phyloP scores from a whole-genome alignment of 257 asterid genomes.

The Solanum corneliomulleri region DNA sequence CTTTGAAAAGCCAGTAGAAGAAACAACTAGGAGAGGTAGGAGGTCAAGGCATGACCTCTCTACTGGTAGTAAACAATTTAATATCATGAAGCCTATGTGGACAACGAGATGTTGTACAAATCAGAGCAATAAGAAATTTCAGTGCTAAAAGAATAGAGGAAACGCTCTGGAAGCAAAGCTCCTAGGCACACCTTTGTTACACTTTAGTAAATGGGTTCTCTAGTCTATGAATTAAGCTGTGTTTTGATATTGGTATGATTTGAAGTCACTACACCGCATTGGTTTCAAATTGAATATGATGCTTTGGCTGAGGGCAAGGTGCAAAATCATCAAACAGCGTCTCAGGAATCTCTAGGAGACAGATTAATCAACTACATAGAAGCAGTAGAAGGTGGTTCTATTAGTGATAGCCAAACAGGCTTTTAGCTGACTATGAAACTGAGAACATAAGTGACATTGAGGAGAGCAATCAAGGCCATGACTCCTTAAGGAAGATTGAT shows the following conservation, averaged over 20 bases:
- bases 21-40: background rate
- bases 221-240: background rate
- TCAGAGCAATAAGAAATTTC: background rate
- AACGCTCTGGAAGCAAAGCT: background rate
- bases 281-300: background rate
- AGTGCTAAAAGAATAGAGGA: background rate
- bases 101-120: background rate
- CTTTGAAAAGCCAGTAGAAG: background rate
- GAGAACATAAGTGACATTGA: background rate
- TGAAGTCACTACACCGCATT: background rate
- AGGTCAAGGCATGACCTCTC: background rate
- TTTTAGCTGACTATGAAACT: background rate
- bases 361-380: background rate
- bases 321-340: background rate
- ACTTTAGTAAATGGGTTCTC: background rate
- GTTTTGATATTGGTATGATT: background rate
- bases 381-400: background rate
- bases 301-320: background rate
- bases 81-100: background rate
- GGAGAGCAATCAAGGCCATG: background rate
- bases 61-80: background rate
- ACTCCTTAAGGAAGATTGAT: background rate
- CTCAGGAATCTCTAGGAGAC: conserved; percentile 2
- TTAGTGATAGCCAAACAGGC: background rate
- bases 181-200: background rate